Conservation (phyloP, 192 early-diverging fungal species). For the Dissophora globulifera region DNA sequence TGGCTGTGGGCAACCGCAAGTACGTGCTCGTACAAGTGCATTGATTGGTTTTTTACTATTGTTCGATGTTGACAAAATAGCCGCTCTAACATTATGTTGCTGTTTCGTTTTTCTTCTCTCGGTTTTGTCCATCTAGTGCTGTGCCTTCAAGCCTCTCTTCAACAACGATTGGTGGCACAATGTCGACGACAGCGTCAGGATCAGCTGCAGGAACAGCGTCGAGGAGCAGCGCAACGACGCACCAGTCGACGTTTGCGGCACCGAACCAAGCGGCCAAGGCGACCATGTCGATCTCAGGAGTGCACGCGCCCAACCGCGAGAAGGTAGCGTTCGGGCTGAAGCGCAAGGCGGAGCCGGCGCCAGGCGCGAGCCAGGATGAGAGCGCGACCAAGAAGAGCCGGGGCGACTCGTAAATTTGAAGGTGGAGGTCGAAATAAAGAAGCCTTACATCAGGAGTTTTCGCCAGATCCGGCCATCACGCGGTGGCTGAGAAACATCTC, state of each 20-base stretch:
- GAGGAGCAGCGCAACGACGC: neutral
- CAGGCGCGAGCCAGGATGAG: constrained; percentile 40
- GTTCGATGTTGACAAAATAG: too few species aligned
- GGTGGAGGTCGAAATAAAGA: too few species aligned
- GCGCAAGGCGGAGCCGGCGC: constrained; percentile 52
- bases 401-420: neutral
- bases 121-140: constrained; percentile 26
- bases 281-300: constrained; percentile 50
- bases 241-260: constrained; percentile 20
- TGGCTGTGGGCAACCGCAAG: constrained; percentile 81
- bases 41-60: too few species aligned
- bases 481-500: too few species aligned
- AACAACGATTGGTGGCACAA: constrained; percentile 15
- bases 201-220: constrained; percentile 15
- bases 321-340: constrained; percentile 59
- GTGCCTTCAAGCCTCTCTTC: constrained; percentile 48
- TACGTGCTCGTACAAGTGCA: constrained; percentile 46
- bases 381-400: constrained; percentile 22
- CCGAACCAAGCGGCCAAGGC: constrained; percentile 42
- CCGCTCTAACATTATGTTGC: too few species aligned
- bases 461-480: too few species aligned
- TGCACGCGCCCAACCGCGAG: constrained; percentile 59
- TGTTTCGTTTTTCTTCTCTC: neutral
- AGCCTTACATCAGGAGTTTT: too few species aligned
- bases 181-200: constrained; percentile 22